A percentile compares a stretch with the other conserved stretches of the same genome.
These are phyloP conservation scores for Zygotorulaspora mrakii DNA, from an alignment of 1,139 yeast genomes.

Conservation along the genomic window DNA sequence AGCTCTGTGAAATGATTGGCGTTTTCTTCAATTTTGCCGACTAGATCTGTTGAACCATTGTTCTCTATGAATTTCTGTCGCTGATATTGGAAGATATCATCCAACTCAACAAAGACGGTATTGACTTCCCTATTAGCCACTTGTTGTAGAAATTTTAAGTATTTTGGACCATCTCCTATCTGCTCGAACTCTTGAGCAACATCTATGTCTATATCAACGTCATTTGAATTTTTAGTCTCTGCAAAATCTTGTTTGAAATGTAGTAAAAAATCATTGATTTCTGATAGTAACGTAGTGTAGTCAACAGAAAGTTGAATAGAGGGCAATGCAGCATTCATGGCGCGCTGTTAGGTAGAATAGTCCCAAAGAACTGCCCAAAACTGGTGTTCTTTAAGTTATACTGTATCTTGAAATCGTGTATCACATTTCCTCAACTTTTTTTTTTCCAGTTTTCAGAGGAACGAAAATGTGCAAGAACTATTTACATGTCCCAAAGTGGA, in stretches of 20 bases:
- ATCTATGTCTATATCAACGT: constrained; percentile 37
- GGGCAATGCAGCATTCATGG: constrained; percentile 34
- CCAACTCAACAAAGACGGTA: constrained; percentile 70
- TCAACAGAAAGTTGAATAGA: constrained; percentile 56
- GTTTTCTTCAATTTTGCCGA: constrained; percentile 53
- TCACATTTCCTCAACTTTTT: too few species aligned
- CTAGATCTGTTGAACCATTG: constrained; percentile 29
- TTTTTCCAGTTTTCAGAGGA: too few species aligned
- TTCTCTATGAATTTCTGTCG: constrained; percentile 34
- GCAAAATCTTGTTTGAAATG: constrained; percentile 47
- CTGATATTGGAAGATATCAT: constrained; percentile 73
- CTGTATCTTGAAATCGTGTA: too few species aligned
- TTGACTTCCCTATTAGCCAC: constrained; percentile 79
- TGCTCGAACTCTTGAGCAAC: constrained; percentile 29
- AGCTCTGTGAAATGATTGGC: constrained; percentile 77
- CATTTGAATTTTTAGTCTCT: constrained; percentile 29
- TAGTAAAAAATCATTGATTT: constrained; percentile 55
- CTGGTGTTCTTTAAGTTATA: too few species aligned
- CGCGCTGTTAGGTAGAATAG: too few species aligned
- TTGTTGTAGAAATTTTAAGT: constrained; percentile 67
- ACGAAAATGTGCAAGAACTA: too few species aligned
- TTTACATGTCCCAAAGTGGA: too few species aligned
- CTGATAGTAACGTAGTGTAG: constrained; percentile 51
- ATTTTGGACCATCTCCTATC: constrained; percentile 59
- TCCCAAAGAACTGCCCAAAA: too few species aligned